A percentile compares a stretch with the other conserved stretches of the same genome.
phyloP scores from a whole-genome alignment of 2,329 filamentous ascomycete genomes.

The Calonectria hongkongensis region DNA sequence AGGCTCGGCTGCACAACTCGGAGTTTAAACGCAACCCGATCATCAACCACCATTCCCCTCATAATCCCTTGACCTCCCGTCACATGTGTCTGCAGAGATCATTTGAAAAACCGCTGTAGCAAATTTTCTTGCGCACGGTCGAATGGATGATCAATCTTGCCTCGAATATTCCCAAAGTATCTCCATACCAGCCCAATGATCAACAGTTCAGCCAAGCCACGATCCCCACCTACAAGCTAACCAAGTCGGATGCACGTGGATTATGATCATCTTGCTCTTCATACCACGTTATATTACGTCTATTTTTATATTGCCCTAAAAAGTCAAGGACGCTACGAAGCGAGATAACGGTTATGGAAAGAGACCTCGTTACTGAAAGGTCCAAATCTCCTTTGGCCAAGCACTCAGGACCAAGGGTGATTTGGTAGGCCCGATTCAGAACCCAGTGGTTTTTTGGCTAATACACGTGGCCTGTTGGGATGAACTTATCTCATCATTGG shows the following conservation, averaged over 20 bases:
- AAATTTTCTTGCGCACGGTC: not conserved
- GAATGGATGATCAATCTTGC: not conserved
- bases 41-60: not conserved
- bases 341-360: not conserved
- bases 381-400: not conserved
- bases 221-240: too few species aligned
- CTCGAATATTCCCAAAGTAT: too few species aligned
- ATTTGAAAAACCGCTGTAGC: not conserved
- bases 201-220: too few species aligned
- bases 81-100: too few species aligned
- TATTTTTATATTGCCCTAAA: too few species aligned
- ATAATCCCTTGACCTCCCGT: not conserved
- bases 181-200: too few species aligned
- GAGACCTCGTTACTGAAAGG: not conserved
- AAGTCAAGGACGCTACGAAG: too few species aligned
- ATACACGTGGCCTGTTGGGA: not conserved
- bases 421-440: not conserved
- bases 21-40: not conserved
- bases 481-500: not conserved
- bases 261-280: too few species aligned
- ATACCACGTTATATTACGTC: too few species aligned
- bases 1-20: conserved; percentile 4
- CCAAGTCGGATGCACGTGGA: too few species aligned
- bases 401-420: not conserved
- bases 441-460: not conserved